Evolutionary conservation across 2,329 filamentous ascomycete species (phyloP), one percentile per base, ranked within the genome.

Genomic region (Neophaeococcomyces aloes): DNA sequence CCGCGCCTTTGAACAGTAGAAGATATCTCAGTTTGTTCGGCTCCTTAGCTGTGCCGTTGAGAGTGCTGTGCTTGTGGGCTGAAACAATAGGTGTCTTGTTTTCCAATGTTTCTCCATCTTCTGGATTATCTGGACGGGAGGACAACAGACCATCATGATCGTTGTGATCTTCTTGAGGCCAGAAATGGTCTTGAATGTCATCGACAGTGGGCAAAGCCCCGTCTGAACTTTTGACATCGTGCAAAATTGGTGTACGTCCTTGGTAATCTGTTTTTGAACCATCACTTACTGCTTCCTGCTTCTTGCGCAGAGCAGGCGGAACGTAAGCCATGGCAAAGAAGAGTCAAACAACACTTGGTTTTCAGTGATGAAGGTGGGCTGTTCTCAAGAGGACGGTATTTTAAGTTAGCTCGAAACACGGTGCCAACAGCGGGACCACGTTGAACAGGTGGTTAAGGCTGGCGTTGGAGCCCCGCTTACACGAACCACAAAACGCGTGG

Each of bases 1-100:
- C 38, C 3, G 49, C 48, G 13, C 43, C 43, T 7, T 38, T 27
- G 44, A 52, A 50, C 13, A 53, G 38, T 27, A 52, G 15, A 11
- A 57, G 27, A 29, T 50, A 48, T 6, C 44, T 44, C 3, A 50
- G 37, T 4, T 25, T 38, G 4, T 49, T 39, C 2, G 48, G 48
- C 11, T 40, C 29, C 13, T 33, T 17, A 23, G 33, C 46, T 3
- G 46, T 45, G 30, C 44, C 48, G 39, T 51, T 49, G 4, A 54
- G 40, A 14, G 50, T 52, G 19, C 32, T 51, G 44, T 38, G 17
- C 11, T 33, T 11, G 25, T 15, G 38, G 13, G 19, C 7, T 29
- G 18, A 25, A 38, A 15, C 19, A 19, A 4, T 19, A 5, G 38
- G 31, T 7, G n/a, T 41, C 19, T 21, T 21, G n/a, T 5, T 29